Evolutionary conservation across 495 filamentous ascomycete genomes (phyloP), one percentile per base, ranked within the genome.

Genomic region (Ascodesmis nigricans): DNA sequence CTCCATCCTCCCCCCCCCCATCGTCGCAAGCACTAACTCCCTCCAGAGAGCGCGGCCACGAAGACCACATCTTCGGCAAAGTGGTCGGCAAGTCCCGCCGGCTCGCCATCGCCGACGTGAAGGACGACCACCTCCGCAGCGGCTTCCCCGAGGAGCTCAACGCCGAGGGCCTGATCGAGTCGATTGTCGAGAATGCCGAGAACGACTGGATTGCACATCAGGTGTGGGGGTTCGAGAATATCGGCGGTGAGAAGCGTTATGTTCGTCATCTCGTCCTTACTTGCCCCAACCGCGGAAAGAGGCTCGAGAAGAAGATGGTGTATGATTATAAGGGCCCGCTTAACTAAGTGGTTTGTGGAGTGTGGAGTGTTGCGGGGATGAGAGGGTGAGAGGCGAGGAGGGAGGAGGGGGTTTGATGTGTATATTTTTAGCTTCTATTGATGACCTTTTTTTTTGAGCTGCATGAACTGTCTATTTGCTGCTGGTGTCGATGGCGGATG

Each of bases 11-110:
- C 13, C 21, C 9, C 16, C 18, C 8, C 10, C 14, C 7, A 11
- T 14, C 13, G 8, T 31, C 2, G 28, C 4, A 10, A 10, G 10
- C 16, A 16, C 7, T 14, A 2, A 11, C 22, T 17, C 11, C 13
- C 10, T 1, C 23, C 15, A 44, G 40, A 3, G 35, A 57, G 47
- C 74, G 78, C 39, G 64, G 68, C 26, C 79, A 87, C 57, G 54
- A 53, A 17, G 84, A 93, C 57, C 66, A 70, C 57, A 64, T 92
- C 36, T 95, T 92, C 50, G 84, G 87, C 14, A 56, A 55, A 8
- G 56, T 91, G 26, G 53, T 56, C 14, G 81, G 76, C 16, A 58
- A 65, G 34, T 65, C 61, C 18, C 61, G 67, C n/a, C 70, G 65
- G 44, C 30, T 70, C 33, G 39, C 24, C 5, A 34, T 53, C 3